phyloP scores from a whole-genome alignment of 331 rosid species.

The Pyrus hybrid region DNA sequence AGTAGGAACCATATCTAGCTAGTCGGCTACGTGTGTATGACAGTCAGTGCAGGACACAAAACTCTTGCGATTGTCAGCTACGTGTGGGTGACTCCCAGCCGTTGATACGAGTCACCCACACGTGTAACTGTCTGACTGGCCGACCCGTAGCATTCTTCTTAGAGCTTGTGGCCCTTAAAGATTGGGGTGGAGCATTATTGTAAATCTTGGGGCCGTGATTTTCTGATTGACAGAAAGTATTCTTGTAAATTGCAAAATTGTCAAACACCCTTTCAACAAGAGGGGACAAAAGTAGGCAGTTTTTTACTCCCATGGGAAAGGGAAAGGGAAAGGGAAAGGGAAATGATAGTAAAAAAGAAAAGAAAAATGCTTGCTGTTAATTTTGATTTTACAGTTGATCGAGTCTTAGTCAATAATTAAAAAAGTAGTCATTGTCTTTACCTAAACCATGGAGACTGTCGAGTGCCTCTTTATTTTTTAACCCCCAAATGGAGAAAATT shows the following conservation, averaged over 20 bases:
- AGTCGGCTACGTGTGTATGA: background rate
- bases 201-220: slow-evolving; percentile 5
- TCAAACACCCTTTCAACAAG: background rate
- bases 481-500: background rate
- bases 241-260: background rate
- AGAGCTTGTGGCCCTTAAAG: background rate
- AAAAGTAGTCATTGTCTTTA: slow-evolving; percentile 4
- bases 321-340: background rate
- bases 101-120: too few species aligned
- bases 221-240: slow-evolving; percentile 2
- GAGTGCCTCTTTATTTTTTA: slow-evolving; percentile 9
- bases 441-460: slow-evolving; percentile 30
- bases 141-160: too few species aligned
- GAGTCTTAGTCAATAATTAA: background rate
- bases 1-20: too few species aligned
- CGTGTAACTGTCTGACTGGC: background rate
- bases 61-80: too few species aligned
- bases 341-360: background rate
- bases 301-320: background rate
- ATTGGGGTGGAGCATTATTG: background rate
- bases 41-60: background rate
- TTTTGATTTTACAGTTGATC: background rate
- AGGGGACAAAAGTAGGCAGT: slow-evolving; percentile 10
- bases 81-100: too few species aligned
- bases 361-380: background rate